Percentiles rank a stretch among this genome's conserved stretches.
phyloP scores from a whole-genome alignment of 1,284 basidiomycete genomes.

The Apiotrichum gracile region DNA sequence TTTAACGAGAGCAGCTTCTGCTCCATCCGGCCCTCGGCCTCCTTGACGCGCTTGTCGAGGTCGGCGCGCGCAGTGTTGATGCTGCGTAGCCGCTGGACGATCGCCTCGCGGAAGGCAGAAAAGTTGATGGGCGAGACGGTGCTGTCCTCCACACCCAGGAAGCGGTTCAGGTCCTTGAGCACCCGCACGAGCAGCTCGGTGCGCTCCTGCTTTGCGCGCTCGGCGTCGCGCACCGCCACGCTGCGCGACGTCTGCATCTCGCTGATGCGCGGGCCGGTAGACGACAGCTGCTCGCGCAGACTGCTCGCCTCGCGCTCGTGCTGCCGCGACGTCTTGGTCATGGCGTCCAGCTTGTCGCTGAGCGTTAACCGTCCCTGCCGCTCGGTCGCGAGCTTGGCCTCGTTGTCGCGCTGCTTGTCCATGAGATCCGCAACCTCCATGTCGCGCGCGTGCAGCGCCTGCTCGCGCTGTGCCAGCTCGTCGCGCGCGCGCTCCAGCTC shows the following conservation, averaged over 20 bases:
- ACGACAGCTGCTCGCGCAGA: slow-evolving; percentile 59
- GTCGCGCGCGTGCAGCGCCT: slow-evolving; percentile 61
- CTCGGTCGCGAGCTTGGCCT: slow-evolving; percentile 68
- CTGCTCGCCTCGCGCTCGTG: slow-evolving; percentile 60
- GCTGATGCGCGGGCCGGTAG: slow-evolving; percentile 72
- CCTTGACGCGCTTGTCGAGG: slow-evolving; percentile 80
- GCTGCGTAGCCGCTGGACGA: slow-evolving; percentile 77
- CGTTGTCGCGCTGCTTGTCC: slow-evolving; percentile 70
- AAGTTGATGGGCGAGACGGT: slow-evolving; percentile 63
- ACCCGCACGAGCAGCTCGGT: slow-evolving; percentile 86
- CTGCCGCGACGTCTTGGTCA: slow-evolving; percentile 57
- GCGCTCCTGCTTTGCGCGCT: slow-evolving; percentile 84
- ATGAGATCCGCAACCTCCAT: slow-evolving; percentile 65
- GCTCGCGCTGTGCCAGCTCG: slow-evolving; percentile 66
- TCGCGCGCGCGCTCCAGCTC: slow-evolving; percentile 68
- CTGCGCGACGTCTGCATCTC: slow-evolving; percentile 75
- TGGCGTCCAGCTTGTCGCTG: slow-evolving; percentile 75
- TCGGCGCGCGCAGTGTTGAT: slow-evolving; percentile 75
- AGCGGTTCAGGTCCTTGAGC: slow-evolving; percentile 92
- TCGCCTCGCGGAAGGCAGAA: slow-evolving; percentile 76
- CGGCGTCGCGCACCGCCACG: slow-evolving; percentile 68
- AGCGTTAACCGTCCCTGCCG: slow-evolving; percentile 76
- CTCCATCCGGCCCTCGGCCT: slow-evolving; percentile 57
- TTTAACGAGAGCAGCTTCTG: slow-evolving; percentile 58
- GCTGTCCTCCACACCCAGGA: slow-evolving; percentile 66